Evolutionary conservation across 306 rosid species (phyloP), one percentile per base, ranked within the genome.

Genomic region (Gillenia trifoliata): DNA sequence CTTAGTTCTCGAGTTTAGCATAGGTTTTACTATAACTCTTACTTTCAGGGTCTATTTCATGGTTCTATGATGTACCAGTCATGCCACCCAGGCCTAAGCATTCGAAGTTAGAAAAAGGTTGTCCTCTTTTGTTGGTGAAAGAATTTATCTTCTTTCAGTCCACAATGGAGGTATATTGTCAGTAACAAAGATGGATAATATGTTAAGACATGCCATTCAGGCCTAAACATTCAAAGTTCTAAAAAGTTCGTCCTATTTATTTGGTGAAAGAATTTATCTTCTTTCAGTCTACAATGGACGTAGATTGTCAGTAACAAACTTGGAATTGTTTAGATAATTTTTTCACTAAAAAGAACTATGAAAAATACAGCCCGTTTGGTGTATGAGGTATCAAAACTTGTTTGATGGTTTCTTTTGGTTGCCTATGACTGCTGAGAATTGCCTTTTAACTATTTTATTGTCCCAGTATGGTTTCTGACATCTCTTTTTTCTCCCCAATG

Each of bases 401-500:
- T 33, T 9, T 66, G n/a, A 26, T 36, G 72, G 65, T 16, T 43
- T 28, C 43, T 60, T 38, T 38, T 38, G 41, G 4, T 47, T 45
- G 28, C 17, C 26, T 61, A 3, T 47, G 63, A 33, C 29, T 23
- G 6, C 22, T 6, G 11, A 33, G 31, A 15, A 11, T 10, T 55
- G n/a, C 29, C 55, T 41, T 38, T 73, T 38, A 29, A 4, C 45
- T 76, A 57, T 33, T 77, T 61, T 25, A 7, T 15, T 5, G 15
- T 34, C 43, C 64, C 23, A 54, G 19, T 56, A 41, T 66, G 66
- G n/a, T 15, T 52, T 56, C 38, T 79, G 20, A 38, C 76, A 29
- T 73, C 43, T 8, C 28, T 66, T 73, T 19, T 57, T 16, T 68
- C 78, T 65, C 29, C 78, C 47, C 38, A 62, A 22, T 87, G 90